Conservation (phyloP, 1,284 basidiomycete species). For the Sanghuangporus baumii region DNA sequence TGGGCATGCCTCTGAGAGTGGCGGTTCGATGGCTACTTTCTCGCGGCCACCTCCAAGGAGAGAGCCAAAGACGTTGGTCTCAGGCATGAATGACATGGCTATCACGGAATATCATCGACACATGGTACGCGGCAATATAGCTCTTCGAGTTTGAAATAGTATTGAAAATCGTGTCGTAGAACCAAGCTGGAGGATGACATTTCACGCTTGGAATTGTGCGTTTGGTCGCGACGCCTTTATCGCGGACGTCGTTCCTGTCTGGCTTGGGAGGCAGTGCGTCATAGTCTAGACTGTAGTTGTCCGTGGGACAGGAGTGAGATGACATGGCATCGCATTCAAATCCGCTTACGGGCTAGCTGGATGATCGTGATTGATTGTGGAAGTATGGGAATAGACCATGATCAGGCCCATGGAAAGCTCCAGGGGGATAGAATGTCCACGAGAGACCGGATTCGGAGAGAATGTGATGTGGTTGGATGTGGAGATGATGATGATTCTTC, state of each 20-base stretch:
- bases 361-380: too few species aligned
- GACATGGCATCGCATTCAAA: too few species aligned
- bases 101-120: neutral
- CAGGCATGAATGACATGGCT: conserved; percentile 1
- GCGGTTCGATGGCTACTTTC: conserved; percentile 22
- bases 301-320: too few species aligned
- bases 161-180: neutral
- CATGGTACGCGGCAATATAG: neutral
- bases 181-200: neutral
- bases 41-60: conserved; percentile 30
- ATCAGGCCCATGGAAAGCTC: too few species aligned
- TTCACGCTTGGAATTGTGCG: neutral
- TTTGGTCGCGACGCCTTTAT: too few species aligned
- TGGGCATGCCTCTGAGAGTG: conserved; percentile 14
- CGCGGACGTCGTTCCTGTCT: too few species aligned
- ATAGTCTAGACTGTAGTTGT: too few species aligned
- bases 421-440: too few species aligned
- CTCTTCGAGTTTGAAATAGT: neutral
- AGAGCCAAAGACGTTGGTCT: neutral
- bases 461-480: neutral
- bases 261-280: too few species aligned
- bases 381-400: too few species aligned
- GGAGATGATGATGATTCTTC: neutral
- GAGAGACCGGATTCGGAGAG: too few species aligned
- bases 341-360: too few species aligned